Percentiles rank a stretch among this genome's conserved stretches.
Evolutionary conservation across 2,329 filamentous ascomycete species (phyloP).

Genomic region (Sclerotinia subarctica): DNA sequence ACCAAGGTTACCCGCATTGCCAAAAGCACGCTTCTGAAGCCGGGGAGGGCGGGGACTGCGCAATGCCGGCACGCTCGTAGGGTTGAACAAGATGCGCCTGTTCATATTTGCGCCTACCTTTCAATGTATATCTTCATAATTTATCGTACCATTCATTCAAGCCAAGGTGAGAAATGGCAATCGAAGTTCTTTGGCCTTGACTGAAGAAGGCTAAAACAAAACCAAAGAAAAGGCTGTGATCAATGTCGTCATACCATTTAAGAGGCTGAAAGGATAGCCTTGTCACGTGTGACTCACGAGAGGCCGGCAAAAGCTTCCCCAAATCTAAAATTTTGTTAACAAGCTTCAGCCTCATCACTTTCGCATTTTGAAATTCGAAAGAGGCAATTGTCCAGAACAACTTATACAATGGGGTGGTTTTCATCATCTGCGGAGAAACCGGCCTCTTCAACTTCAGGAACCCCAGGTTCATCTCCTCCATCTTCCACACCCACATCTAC

Average conservation of each 20-base stretch:
- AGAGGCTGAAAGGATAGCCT: slow-evolving; percentile 13
- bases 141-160: not conserved
- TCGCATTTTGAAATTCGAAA: slow-evolving; percentile 12
- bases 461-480: slow-evolving; percentile 22
- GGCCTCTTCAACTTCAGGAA: not conserved
- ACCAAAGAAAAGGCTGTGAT: not conserved
- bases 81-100: slow-evolving; percentile 38
- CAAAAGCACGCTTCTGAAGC: slow-evolving; percentile 29
- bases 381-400: slow-evolving; percentile 18
- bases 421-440: slow-evolving; percentile 45
- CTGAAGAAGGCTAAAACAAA: not conserved
- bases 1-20: slow-evolving; percentile 26
- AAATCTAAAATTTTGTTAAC: slow-evolving; percentile 20
- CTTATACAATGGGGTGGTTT: slow-evolving; percentile 57
- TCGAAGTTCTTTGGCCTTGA: not conserved
- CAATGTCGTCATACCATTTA: not conserved
- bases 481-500: slow-evolving; percentile 21
- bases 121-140: slow-evolving; percentile 13
- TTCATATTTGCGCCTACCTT: slow-evolving; percentile 28
- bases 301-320: slow-evolving; percentile 5
- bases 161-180: not conserved
- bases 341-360: slow-evolving; percentile 18
- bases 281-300: slow-evolving; percentile 7
- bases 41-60: slow-evolving; percentile 29
- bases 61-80: slow-evolving; percentile 39